Base-by-base conservation (phyloP, 2,329 filamentous ascomycete genomes). In the Uncinocarpus reesii region DNA sequence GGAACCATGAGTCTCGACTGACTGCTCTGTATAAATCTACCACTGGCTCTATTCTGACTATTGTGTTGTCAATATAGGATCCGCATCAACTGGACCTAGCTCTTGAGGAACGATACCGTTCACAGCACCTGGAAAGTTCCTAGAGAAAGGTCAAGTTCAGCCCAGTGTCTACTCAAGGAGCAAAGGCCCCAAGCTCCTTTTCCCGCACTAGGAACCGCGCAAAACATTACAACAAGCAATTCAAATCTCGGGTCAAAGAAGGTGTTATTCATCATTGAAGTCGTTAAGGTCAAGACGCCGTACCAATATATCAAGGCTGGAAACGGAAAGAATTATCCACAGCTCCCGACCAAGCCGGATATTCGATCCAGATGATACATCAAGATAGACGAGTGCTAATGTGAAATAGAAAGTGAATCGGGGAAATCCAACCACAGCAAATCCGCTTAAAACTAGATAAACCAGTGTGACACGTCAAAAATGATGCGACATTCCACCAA, bases 371-470 rank as follows among this genome's bases (percentile, higher is more conserved):
- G 16, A 34, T 43, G 28, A 43, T 43, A 43, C 29, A 28, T 38
- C 36, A 35, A 28, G 38, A 50, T 47, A 50, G 32, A 36, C 36
- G 32, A n/a, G 11, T 41, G 34, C 21, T 18, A 35, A 35, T 26
- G 21, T 34, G 18, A 26, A 15, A 7, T 16, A 7, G 13, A 31
- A 7, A 47, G 13, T 18, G 20, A 37, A 43, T 28, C 3, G 57
- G 56, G 56, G 53, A 42, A 52, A 49, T 50, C 50, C 52, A 28
- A 4, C 24, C n/a, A n/a, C n/a, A n/a, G n/a, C n/a, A n/a, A n/a
- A n/a, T 41, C 52, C 31, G 15, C 11, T 16, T 16, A 52, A 36
- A 36, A 42, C 28, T 34, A 49, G 50, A 26, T 11, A 40, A 31
- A 21, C 23, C 1, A 21, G 4, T 37, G 13, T 15, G 51, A 50